Percentiles rank a stretch among this genome's conserved stretches.
Conservation (phyloP, 2,329 filamentous ascomycete genomes). For the Microcera coccophila region DNA sequence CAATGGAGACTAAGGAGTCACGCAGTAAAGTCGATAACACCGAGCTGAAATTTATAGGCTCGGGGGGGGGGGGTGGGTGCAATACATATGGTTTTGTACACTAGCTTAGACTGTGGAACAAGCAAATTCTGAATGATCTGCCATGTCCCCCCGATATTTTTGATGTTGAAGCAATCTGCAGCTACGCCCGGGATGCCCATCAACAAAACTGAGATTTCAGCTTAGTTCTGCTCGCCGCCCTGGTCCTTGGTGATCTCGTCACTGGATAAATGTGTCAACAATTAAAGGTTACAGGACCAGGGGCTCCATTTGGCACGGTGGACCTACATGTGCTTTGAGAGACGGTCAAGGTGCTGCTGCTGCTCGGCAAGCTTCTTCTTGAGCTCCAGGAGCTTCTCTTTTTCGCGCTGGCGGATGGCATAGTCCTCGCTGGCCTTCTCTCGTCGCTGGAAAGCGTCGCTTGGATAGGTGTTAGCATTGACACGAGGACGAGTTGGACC, state of each 20-base stretch:
- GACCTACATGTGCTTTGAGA: slow-evolving; percentile 80
- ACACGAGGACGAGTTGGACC: neutral
- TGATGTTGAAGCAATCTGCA: slow-evolving; percentile 13
- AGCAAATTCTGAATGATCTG: slow-evolving; percentile 19
- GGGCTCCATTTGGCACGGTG: slow-evolving; percentile 7
- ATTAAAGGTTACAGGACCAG: neutral
- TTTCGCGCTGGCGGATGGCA: slow-evolving; percentile 82
- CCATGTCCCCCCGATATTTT: slow-evolving; percentile 9
- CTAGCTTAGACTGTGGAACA: slow-evolving; percentile 32
- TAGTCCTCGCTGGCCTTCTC: slow-evolving; percentile 83
- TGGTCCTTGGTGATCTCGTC: slow-evolving; percentile 72
- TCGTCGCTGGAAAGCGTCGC: slow-evolving; percentile 88
- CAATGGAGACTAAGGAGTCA: slow-evolving; percentile 3
- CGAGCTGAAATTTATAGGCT: slow-evolving; percentile 7
- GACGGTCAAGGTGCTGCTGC: slow-evolving; percentile 76
- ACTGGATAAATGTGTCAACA: slow-evolving; percentile 41
- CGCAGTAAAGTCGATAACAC: neutral
- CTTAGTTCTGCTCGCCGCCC: slow-evolving; percentile 63
- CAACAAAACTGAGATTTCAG: slow-evolving; percentile 10
- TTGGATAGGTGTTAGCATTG: slow-evolving; percentile 37
- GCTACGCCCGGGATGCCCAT: slow-evolving; percentile 18
- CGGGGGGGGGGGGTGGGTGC: slow-evolving; percentile 16
- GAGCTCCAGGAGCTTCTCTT: slow-evolving; percentile 79
- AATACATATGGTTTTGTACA: slow-evolving; percentile 38
- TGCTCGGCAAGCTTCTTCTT: slow-evolving; percentile 72